Conservation (phyloP, 139 green algal genomes). For the Trebouxia sp. region DNA sequence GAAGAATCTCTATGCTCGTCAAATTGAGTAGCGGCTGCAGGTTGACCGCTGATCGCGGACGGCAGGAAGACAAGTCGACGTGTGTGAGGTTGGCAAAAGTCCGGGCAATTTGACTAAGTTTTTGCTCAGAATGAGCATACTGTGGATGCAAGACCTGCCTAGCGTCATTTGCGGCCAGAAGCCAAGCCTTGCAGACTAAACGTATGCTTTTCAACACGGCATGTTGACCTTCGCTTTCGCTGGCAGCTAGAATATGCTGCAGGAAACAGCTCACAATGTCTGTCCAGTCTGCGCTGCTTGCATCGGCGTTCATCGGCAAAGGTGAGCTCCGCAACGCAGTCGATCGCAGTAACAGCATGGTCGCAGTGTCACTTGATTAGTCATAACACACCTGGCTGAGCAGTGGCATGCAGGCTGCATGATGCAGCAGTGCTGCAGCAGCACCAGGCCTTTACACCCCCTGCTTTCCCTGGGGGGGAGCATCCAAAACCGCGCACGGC, state of each 20-base stretch:
- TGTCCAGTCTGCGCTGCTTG: neutral
- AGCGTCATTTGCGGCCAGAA: neutral
- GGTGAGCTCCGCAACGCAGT: neutral
- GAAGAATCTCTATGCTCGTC: neutral
- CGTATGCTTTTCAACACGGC: neutral
- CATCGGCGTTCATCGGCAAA: no score
- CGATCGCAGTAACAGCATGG: neutral
- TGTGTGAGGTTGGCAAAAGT: neutral
- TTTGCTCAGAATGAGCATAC: neutral
- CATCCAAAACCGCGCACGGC: no score
- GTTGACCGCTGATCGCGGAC: neutral
- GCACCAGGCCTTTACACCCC: no score
- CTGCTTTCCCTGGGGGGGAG: no score
- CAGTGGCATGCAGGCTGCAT: no score
- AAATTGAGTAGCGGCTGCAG: neutral
- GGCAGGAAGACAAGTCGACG: neutral
- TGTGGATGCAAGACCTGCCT: neutral
- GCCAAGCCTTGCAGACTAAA: neutral
- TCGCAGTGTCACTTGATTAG: neutral
- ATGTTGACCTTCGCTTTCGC: neutral
- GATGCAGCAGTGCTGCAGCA: no score
- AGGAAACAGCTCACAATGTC: neutral
- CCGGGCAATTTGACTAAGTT: neutral
- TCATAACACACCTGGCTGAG: no score
- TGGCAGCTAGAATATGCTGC: neutral